A percentile compares a stretch with the other conserved stretches of the same genome.
Evolutionary conservation across 805 yeast genomes (phyloP).

Genomic region (Nakazawaea wickerhamii): DNA sequence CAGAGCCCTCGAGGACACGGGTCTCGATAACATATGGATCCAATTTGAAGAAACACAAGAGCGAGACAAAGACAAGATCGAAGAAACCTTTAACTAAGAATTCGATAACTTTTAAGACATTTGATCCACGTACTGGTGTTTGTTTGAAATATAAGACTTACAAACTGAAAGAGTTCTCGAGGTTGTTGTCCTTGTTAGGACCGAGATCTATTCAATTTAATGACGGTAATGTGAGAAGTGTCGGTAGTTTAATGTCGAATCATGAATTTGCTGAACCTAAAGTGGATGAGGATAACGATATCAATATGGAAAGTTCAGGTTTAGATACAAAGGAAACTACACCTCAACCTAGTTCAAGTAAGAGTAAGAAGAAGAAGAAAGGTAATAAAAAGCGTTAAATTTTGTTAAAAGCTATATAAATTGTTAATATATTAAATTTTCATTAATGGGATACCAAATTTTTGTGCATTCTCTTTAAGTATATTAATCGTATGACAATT

Average conservation of each 20-base stretch:
- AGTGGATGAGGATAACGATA: background rate
- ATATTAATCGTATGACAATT: conserved; percentile 9
- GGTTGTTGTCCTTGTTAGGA: conserved; percentile 68
- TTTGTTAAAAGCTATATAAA: background rate
- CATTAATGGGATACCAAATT: conserved; percentile 9
- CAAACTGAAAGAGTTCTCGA: conserved; percentile 67
- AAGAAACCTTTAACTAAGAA: conserved; percentile 17
- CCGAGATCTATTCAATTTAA: conserved; percentile 51
- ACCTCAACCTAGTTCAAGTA: conserved; percentile 3
- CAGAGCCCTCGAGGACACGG: conserved; percentile 24
- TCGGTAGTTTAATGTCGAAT: conserved; percentile 12
- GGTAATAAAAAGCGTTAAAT: conserved; percentile 9
- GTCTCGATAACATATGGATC: conserved; percentile 26
- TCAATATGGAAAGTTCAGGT: conserved; percentile 5
- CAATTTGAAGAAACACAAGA: conserved; percentile 20
- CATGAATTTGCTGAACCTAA: conserved; percentile 1
- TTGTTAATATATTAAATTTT: background rate
- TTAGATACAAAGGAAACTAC: conserved; percentile 10
- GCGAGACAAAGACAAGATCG: conserved; percentile 16
- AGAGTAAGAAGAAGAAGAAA: conserved; percentile 7
- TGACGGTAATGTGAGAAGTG: conserved; percentile 13
- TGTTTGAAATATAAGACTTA: conserved; percentile 52
- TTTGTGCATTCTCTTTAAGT: conserved; percentile 9
- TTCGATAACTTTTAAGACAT: conserved; percentile 51
- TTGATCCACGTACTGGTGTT: conserved; percentile 59